Conservation (phyloP, 306 rosid genomes). For the Sicyos edulis region DNA sequence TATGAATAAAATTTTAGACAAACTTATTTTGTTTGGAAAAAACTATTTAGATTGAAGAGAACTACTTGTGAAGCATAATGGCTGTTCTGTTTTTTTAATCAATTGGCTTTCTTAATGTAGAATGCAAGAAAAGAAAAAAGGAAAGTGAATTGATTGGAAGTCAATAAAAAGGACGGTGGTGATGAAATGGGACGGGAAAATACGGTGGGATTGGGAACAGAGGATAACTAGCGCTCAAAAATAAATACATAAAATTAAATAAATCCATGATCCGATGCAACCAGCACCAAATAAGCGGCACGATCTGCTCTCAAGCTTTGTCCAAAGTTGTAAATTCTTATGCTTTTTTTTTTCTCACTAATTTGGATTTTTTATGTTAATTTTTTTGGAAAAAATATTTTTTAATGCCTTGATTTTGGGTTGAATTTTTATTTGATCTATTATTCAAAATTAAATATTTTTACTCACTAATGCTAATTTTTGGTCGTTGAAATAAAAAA, state of each 20-base stretch:
- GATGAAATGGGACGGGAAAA: neutral
- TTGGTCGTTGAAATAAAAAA: too few species aligned
- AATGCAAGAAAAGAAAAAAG: conserved; percentile 1
- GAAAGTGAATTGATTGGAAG: neutral
- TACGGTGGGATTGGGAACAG: neutral
- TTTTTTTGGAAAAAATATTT: too few species aligned
- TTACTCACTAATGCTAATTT: too few species aligned
- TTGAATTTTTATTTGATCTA: too few species aligned
- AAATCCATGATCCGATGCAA: neutral
- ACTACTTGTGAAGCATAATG: conserved; percentile 9
- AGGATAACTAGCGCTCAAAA: neutral
- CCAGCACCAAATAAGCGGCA: conserved; percentile 11
- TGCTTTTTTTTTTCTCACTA: neutral
- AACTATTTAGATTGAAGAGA: neutral
- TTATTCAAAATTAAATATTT: too few species aligned
- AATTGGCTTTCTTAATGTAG: conserved; percentile 3
- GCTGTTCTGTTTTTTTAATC: neutral
- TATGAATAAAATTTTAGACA: neutral
- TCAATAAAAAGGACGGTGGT: neutral
- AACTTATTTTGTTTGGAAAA: neutral
- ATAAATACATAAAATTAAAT: neutral
- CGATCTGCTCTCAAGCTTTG: neutral
- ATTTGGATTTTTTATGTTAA: too few species aligned
- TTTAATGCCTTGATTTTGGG: too few species aligned
- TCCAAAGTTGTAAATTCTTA: neutral